These are phyloP conservation scores for Trichophyton simii DNA, from an alignment of 2,329 filamentous ascomycete genomes.

Conservation along the genomic window DNA sequence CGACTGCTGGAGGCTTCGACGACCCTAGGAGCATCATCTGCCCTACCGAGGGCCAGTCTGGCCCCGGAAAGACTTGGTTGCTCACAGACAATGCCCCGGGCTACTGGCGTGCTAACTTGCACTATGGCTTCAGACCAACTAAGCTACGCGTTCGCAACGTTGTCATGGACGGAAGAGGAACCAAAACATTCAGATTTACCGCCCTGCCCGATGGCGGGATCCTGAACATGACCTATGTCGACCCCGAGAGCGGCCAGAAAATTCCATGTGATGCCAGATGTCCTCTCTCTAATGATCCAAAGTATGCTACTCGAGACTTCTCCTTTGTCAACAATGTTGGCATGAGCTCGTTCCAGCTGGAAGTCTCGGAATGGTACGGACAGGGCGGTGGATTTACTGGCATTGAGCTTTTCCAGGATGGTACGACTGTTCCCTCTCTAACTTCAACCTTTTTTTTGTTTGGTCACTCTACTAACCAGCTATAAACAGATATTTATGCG, in stretches of 20 bases:
- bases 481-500: constrained; percentile 52
- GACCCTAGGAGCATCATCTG: constrained; percentile 76
- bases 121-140: constrained; percentile 74
- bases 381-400: constrained; percentile 71
- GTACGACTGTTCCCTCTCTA: constrained; percentile 24
- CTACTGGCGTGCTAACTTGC: constrained; percentile 71
- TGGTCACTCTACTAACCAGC: constrained; percentile 8
- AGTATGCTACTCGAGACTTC: constrained; percentile 69
- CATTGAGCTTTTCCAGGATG: constrained; percentile 73
- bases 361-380: constrained; percentile 81
- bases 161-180: constrained; percentile 68
- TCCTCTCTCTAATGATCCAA: constrained; percentile 61
- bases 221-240: constrained; percentile 85
- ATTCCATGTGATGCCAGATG: constrained; percentile 68
- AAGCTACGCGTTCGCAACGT: constrained; percentile 85
- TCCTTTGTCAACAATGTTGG: constrained; percentile 76
- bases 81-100: constrained; percentile 62
- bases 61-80: constrained; percentile 69
- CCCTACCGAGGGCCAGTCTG: constrained; percentile 44
- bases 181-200: constrained; percentile 75
- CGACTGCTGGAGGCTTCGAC: constrained; percentile 52
- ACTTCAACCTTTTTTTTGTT: neutral
- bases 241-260: constrained; percentile 56
- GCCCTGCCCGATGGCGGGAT: constrained; percentile 80
- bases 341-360: constrained; percentile 76